Evolutionary conservation across 2,329 filamentous ascomycete species (phyloP).

Genomic region (Colletotrichum somersetense): DNA sequence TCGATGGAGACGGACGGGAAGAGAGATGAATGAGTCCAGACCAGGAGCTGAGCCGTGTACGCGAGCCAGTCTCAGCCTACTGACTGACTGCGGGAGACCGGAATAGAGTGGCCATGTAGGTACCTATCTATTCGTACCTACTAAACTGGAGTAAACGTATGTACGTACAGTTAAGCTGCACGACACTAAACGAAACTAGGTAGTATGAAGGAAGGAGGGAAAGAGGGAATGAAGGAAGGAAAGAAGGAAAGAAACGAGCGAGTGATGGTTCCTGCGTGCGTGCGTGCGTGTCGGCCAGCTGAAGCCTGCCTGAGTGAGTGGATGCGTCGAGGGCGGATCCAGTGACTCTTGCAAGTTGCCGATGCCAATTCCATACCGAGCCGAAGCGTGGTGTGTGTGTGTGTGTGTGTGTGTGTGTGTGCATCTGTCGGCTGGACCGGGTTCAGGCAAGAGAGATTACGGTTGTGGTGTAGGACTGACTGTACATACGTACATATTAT

Average conservation of each 20-base stretch:
- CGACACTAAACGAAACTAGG: neutral
- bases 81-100: too few relatives aligned
- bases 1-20: conserved; percentile 2
- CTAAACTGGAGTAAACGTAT: neutral
- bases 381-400: neutral
- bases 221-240: too few relatives aligned
- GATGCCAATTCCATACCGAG: neutral
- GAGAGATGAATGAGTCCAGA: neutral
- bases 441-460: conserved; percentile 1
- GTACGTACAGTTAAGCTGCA: neutral
- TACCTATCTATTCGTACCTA: too few relatives aligned
- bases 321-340: conserved; percentile 1
- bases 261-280: neutral
- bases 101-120: too few relatives aligned
- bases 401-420: neutral
- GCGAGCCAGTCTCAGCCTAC: conserved; percentile 3
- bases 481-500: too few relatives aligned
- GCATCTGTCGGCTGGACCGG: neutral
- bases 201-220: neutral
- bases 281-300: neutral
- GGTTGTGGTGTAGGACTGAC: too few relatives aligned
- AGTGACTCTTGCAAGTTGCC: neutral
- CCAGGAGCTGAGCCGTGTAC: conserved; percentile 1
- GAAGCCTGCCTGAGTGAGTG: neutral
- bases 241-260: neutral